These are phyloP conservation scores for Ilyonectria destructans DNA, from an alignment of 2,329 filamentous ascomycete genomes.

Conservation along the genomic window DNA sequence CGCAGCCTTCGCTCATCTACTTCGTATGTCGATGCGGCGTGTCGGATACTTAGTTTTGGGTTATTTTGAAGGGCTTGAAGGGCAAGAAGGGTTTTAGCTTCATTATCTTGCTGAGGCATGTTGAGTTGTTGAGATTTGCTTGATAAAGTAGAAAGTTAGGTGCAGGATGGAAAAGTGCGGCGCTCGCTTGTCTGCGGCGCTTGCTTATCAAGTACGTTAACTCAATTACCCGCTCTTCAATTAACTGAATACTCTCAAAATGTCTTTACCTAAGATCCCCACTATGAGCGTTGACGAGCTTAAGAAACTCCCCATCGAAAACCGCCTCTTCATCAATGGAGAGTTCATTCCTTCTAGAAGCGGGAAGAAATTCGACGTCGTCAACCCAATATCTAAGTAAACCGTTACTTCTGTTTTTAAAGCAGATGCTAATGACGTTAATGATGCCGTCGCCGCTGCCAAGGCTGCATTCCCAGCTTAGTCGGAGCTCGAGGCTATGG, in stretches of 20 bases:
- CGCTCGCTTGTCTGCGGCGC: no score
- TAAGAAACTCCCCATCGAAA: not conserved
- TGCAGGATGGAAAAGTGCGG: no score
- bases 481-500: conserved; percentile 22
- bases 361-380: conserved; percentile 41
- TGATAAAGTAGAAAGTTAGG: no score
- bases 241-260: not conserved
- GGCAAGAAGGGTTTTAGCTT: no score
- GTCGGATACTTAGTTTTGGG: no score
- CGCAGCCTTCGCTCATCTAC: no score
- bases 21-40: no score
- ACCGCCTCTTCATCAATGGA: conserved; percentile 34
- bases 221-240: not conserved
- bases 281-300: not conserved
- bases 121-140: no score
- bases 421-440: conserved; percentile 33
- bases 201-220: no score
- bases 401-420: conserved; percentile 38
- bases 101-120: no score
- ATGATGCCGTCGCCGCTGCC: conserved; percentile 34
- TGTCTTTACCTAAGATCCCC: not conserved
- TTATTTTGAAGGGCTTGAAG: no score
- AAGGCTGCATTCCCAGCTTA: conserved; percentile 32
- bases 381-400: conserved; percentile 46
- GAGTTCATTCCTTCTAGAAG: conserved; percentile 28